phyloP scores from a whole-genome alignment of 805 yeast genomes.

The Candida broadrunensis region DNA sequence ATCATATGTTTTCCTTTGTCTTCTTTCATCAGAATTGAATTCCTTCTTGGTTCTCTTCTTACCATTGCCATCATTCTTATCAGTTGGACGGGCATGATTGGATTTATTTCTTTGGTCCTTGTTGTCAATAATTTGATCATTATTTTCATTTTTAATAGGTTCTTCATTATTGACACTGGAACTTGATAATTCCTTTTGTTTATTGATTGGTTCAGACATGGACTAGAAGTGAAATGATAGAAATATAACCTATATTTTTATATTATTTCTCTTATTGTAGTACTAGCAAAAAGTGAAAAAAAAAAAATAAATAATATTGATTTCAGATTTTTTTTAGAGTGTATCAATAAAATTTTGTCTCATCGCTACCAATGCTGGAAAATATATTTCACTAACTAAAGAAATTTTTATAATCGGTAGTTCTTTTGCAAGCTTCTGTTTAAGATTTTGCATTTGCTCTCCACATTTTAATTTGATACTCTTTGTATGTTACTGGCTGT shows the following conservation, averaged over 20 bases:
- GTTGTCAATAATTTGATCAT: conserved; percentile 39
- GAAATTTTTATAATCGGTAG: no score
- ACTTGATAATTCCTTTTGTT: not conserved
- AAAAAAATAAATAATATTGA: no score
- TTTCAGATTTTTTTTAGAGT: no score
- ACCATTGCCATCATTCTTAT: conserved; percentile 13
- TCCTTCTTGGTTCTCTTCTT: conserved; percentile 18
- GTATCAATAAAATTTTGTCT: no score
- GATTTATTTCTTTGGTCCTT: conserved; percentile 30
- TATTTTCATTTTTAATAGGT: conserved; percentile 4
- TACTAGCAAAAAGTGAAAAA: no score
- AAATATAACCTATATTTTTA: no score
- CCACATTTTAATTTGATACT: no score
- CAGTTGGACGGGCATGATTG: conserved; percentile 18
- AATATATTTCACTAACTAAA: no score
- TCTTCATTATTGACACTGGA: not conserved
- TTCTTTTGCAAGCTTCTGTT: no score
- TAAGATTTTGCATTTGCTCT: no score
- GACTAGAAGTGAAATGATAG: not conserved
- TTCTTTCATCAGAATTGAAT: conserved; percentile 1
- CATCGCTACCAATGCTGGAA: no score
- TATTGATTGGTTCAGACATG: conserved; percentile 3
- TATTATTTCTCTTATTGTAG: not conserved
- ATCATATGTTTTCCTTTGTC: conserved; percentile 23
- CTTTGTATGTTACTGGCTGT: no score